Base-by-base conservation (phyloP, 257 asterid genomes). In the Plectranthus barbatus region DNA sequence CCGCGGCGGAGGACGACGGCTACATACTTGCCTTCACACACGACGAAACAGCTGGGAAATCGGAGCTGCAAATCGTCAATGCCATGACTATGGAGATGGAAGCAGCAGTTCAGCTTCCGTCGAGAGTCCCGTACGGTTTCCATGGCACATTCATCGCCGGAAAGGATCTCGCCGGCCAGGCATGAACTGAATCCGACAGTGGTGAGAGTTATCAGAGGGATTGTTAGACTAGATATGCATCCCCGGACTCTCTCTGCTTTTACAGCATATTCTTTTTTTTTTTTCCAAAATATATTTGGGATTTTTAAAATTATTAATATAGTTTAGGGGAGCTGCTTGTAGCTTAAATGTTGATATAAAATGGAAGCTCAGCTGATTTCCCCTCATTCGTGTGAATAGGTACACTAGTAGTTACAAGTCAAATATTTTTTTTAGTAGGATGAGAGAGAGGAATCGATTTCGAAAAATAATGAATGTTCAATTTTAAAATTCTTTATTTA, bases 71-170 rank as follows among this genome's bases (percentile, higher is more conserved):
- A 56, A 85, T 90, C 15, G 90, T 90, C 7, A 90, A 90, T 31
- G 95, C 97, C 0, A 61, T 36, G 74, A 85, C 84, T 0, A 44
- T 90, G 79, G 29, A 82, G 31, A 23, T 79, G 33, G 97, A 90
- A 48, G 96, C 95, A 11, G 21, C 84, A 0, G 87, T 90, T 6
- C 72, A 79, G 60, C 76, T 90, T 0, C 96, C 97, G 37, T 81
- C 93, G 11, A 75, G 97, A 68, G 97, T 90, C 0, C 97, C 97
- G 0, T 90, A 90, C 48, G 97, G 97, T 23, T 90, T 90, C 53
- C 97, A 90, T 46, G 96, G 97, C 39, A 90, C 97, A 0, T 90
- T 90, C 61, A 74, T 90, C 13, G 73, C 51, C 6, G 79, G 84
- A 1, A 78, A 73, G 0, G 96, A 90, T 23, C 44, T 87, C 67